These are phyloP conservation scores for Candida arabinofermentans DNA, from an alignment of 805 yeast genomes.

Conservation along the genomic window DNA sequence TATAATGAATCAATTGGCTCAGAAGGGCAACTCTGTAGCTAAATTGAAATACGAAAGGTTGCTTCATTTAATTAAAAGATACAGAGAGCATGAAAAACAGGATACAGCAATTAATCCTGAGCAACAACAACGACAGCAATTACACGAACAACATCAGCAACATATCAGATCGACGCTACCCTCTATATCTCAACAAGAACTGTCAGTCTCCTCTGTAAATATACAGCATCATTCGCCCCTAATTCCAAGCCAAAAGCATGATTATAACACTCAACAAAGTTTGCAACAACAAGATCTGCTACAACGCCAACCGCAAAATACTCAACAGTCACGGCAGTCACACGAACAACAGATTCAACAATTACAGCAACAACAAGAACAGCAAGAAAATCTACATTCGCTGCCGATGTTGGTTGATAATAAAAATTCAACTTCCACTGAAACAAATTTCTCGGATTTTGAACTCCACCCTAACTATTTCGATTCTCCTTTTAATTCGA, in stretches of 20 bases:
- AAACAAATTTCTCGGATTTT: neutral
- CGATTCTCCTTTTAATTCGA: conserved; percentile 6
- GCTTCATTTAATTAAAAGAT: conserved; percentile 13
- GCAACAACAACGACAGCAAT: neutral
- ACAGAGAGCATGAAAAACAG: conserved; percentile 6
- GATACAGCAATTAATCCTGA: neutral
- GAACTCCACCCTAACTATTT: neutral
- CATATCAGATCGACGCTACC: too few species aligned
- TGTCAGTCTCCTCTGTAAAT: neutral
- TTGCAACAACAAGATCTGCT: neutral
- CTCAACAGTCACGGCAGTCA: neutral
- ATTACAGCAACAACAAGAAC: neutral
- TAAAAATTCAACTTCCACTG: neutral
- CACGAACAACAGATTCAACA: neutral
- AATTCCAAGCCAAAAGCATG: neutral
- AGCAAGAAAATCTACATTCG: neutral
- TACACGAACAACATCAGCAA: neutral
- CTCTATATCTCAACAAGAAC: neutral
- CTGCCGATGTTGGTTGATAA: neutral
- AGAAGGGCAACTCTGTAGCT: conserved; percentile 21
- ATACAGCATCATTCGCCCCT: neutral
- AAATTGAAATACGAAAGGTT: conserved; percentile 15
- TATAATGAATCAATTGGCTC: conserved; percentile 17
- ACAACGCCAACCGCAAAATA: neutral
- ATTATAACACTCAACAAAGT: too few species aligned